Percentiles rank a stretch among this genome's conserved stretches.
phyloP scores from a whole-genome alignment of 2,329 filamentous ascomycete species.

The Aspergillus bombycis region DNA sequence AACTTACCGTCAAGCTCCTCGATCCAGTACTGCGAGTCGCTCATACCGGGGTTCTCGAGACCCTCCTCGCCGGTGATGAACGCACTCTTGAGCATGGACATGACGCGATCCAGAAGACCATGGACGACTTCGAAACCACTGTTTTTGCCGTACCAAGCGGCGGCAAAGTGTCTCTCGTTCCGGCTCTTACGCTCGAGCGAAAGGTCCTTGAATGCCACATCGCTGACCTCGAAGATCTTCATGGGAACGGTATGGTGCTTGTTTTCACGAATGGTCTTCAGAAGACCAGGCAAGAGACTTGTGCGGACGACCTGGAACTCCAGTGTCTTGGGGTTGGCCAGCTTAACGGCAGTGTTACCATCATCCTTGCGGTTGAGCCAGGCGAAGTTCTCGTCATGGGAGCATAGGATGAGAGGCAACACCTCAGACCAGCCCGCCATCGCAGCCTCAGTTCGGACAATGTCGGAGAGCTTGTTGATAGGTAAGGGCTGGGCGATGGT shows the following conservation, averaged over 20 bases:
- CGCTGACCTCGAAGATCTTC: slow-evolving; percentile 88
- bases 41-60: slow-evolving; percentile 60
- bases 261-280: slow-evolving; percentile 94
- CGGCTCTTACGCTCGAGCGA: slow-evolving; percentile 79
- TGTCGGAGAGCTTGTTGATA: slow-evolving; percentile 94
- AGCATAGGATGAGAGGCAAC: slow-evolving; percentile 93
- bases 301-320: slow-evolving; percentile 95
- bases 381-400: slow-evolving; percentile 95
- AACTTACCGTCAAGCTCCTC: slow-evolving; percentile 77
- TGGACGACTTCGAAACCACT: slow-evolving; percentile 96
- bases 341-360: slow-evolving; percentile 76
- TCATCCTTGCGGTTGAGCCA: slow-evolving; percentile 92
- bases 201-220: slow-evolving; percentile 89
- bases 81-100: slow-evolving; percentile 85
- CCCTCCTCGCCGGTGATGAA: slow-evolving; percentile 79
- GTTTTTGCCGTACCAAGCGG: slow-evolving; percentile 90
- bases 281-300: slow-evolving; percentile 78
- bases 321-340: slow-evolving; percentile 89
- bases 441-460: slow-evolving; percentile 83
- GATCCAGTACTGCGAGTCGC: slow-evolving; percentile 83
- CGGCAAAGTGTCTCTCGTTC: slow-evolving; percentile 95
- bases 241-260: slow-evolving; percentile 86
- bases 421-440: slow-evolving; percentile 97
- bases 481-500: slow-evolving; percentile 84
- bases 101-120: slow-evolving; percentile 85